These are phyloP conservation scores for Curvularia eragrostidis DNA, from an alignment of 2,329 filamentous ascomycete species.

Conservation along the genomic window DNA sequence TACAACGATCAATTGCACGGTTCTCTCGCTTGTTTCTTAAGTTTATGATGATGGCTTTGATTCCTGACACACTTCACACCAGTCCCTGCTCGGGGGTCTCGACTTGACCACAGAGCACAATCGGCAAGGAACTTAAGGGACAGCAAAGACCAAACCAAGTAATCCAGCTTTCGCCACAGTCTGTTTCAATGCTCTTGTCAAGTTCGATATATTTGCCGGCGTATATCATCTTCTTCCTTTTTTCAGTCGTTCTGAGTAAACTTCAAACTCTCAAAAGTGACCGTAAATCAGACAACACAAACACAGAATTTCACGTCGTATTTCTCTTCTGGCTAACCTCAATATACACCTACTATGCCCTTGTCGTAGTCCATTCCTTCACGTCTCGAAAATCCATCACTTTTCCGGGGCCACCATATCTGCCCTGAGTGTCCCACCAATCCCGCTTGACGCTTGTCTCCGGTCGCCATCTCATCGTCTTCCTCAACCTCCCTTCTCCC, in stretches of 20 bases:
- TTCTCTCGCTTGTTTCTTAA: not conserved
- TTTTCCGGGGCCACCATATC: constrained; percentile 56
- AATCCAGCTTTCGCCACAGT: not conserved
- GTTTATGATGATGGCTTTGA: not conserved
- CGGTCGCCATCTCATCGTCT: constrained; percentile 59
- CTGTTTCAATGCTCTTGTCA: not conserved
- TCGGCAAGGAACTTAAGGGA: not conserved
- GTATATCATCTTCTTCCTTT: no score
- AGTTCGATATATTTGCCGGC: not conserved
- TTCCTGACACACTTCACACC: not conserved
- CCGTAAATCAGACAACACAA: not conserved
- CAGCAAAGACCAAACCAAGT: not conserved
- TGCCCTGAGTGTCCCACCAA: constrained; percentile 58
- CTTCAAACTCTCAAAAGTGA: not conserved
- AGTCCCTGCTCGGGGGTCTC: not conserved
- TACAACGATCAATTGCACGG: not conserved
- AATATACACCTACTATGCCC: not conserved
- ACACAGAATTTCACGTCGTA: not conserved
- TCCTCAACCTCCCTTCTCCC: constrained; percentile 53
- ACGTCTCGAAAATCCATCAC: constrained; percentile 58
- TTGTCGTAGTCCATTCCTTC: constrained; percentile 35
- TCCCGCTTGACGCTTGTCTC: constrained; percentile 57
- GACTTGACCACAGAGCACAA: not conserved
- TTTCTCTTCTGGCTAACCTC: not conserved
- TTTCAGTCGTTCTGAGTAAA: not conserved